Conservation (phyloP, 2,329 filamentous ascomycete species). For the Periconia digitata region DNA sequence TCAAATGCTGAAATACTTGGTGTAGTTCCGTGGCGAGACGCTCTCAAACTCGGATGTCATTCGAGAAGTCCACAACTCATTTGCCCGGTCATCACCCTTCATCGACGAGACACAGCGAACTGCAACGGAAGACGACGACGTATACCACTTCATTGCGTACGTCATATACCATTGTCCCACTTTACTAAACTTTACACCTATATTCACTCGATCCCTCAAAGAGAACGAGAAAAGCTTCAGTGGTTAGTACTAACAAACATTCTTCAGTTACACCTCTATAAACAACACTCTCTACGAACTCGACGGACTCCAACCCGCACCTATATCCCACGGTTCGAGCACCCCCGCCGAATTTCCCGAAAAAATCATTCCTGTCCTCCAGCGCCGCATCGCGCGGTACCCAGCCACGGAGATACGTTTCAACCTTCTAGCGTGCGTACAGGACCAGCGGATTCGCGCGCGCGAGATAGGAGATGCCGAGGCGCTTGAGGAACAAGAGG, state of each 20-base stretch:
- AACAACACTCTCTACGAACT: slow-evolving; percentile 85
- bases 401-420: slow-evolving; percentile 88
- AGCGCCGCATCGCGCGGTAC: slow-evolving; percentile 81
- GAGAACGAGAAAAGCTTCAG: too few relatives aligned
- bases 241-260: slow-evolving; percentile 10
- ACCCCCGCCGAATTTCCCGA: slow-evolving; percentile 70
- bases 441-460: slow-evolving; percentile 76
- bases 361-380: slow-evolving; percentile 84
- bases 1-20: neutral
- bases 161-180: slow-evolving; percentile 1
- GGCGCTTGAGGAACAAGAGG: slow-evolving; percentile 74
- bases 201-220: too few relatives aligned
- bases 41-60: slow-evolving; percentile 66
- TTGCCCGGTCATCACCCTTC: slow-evolving; percentile 86
- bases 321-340: slow-evolving; percentile 84
- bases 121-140: slow-evolving; percentile 76
- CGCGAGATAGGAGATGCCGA: slow-evolving; percentile 81
- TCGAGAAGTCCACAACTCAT: slow-evolving; percentile 78
- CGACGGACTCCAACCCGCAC: slow-evolving; percentile 89
- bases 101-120: slow-evolving; percentile 82
- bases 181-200: too few relatives aligned
- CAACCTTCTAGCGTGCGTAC: slow-evolving; percentile 90
- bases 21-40: slow-evolving; percentile 67
- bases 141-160: slow-evolving; percentile 91
- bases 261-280: slow-evolving; percentile 69